Conservation (phyloP, 169 alveolate genomes). For the Eimeria maxima region DNA sequence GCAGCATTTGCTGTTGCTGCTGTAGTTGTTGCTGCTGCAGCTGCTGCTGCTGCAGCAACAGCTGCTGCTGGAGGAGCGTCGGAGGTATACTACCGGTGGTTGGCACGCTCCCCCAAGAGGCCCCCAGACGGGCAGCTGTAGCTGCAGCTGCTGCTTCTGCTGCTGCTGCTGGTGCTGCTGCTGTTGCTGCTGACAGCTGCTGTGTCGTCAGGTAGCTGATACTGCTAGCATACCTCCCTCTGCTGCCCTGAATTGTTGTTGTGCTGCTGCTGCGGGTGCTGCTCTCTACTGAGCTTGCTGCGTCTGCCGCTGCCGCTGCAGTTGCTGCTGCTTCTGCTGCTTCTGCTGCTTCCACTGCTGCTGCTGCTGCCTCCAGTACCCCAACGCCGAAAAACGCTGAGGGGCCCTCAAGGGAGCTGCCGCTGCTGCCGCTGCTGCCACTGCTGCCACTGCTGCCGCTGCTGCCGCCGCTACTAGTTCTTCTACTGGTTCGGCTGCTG, state of each 20-base stretch:
- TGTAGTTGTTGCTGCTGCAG: constrained; percentile 20
- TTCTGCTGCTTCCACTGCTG: constrained; percentile 18
- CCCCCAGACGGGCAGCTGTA: no score
- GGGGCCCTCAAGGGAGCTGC: constrained; percentile 27
- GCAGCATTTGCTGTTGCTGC: constrained; percentile 1
- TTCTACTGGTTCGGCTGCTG: background rate
- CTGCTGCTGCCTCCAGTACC: constrained; percentile 42
- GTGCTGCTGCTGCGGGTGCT: constrained; percentile 33
- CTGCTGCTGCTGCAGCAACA: background rate
- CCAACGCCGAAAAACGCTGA: background rate
- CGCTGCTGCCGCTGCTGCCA: constrained; percentile 48
- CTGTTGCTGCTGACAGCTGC: constrained; percentile 29
- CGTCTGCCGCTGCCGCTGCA: constrained; percentile 38
- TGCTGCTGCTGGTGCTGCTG: constrained; percentile 21
- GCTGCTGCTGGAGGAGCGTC: constrained; percentile 10
- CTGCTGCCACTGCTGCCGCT: constrained; percentile 58
- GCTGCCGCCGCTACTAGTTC: background rate
- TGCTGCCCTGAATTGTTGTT: background rate
- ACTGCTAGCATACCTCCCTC: background rate
- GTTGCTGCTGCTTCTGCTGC: constrained; percentile 47
- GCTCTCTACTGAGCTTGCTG: background rate
- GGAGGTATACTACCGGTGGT: no score
- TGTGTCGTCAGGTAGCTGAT: background rate
- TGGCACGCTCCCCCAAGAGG: no score
- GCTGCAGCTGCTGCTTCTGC: constrained; percentile 39